These are phyloP conservation scores for Psilocybe mexicana DNA, from an alignment of 1,284 basidiomycete species.

Conservation along the genomic window DNA sequence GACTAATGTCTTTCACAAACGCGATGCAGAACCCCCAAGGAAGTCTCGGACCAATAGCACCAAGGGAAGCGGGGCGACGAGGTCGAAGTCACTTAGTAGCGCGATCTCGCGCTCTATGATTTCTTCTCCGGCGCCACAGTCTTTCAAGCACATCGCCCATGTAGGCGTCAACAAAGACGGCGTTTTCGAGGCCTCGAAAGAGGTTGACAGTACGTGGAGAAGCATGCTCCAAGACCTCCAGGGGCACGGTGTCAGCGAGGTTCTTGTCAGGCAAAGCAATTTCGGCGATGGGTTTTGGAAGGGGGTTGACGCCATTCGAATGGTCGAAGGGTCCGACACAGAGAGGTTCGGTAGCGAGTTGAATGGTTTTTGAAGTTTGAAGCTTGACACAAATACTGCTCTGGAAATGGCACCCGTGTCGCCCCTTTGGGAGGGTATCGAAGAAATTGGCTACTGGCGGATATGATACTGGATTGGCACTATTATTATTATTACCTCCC, in stretches of 20 bases:
- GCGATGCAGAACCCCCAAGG: conserved; percentile 16
- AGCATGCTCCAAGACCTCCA: conserved; percentile 32
- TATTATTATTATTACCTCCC: not conserved
- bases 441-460: not conserved
- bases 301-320: conserved; percentile 23
- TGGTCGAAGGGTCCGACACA: conserved; percentile 15
- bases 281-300: conserved; percentile 22
- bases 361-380: not conserved
- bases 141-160: conserved; percentile 89
- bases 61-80: conserved; percentile 17
- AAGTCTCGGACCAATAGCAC: conserved; percentile 15
- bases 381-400: not conserved
- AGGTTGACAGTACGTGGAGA: conserved; percentile 78
- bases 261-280: conserved; percentile 17
- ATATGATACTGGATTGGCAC: not conserved
- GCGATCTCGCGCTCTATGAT: conserved; percentile 58
- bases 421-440: conserved; percentile 1
- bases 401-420: conserved; percentile 5
- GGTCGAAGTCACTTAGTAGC: conserved; percentile 26
- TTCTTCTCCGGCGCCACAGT: conserved; percentile 68
- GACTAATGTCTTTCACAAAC: conserved; percentile 59
- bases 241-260: conserved; percentile 19
- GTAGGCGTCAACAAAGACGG: conserved; percentile 77
- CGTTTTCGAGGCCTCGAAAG: conserved; percentile 68
- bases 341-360: conserved; percentile 15